phyloP scores from a whole-genome alignment of 2,329 filamentous ascomycete species.

The Ceratocystis diversiconidia region DNA sequence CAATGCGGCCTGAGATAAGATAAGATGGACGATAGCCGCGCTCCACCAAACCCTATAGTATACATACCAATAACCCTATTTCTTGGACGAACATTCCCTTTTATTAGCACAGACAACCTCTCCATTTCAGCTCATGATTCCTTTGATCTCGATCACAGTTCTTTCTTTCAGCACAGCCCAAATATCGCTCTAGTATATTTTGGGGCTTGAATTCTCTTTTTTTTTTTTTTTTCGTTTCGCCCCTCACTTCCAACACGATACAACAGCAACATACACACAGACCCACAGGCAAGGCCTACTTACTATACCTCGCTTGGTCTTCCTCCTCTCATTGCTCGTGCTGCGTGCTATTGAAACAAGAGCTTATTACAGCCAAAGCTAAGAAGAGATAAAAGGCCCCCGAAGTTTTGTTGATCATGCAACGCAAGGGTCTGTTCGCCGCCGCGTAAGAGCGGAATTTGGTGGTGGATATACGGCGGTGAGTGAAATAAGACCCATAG shows the following conservation, averaged over 20 bases:
- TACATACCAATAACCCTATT: too few relatives aligned
- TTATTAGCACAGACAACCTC: too few relatives aligned
- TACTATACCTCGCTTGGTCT: not conserved
- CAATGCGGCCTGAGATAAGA: not conserved
- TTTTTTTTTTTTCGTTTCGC: not conserved
- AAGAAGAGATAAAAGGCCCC: not conserved
- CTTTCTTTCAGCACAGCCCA: too few relatives aligned
- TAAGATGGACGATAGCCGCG: not conserved
- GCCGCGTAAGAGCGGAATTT: conserved; percentile 3
- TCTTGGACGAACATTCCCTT: too few relatives aligned
- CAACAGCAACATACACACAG: not conserved
- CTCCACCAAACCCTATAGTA: too few relatives aligned
- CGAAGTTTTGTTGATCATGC: conserved; percentile 3
- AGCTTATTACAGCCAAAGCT: not conserved
- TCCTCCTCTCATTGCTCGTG: not conserved
- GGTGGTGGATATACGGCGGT: not conserved
- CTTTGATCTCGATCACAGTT: too few relatives aligned
- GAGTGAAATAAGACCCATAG: not conserved
- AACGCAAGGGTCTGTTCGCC: conserved; percentile 7
- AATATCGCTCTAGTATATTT: too few relatives aligned
- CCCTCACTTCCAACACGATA: not conserved
- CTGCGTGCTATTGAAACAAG: not conserved
- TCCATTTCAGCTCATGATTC: too few relatives aligned
- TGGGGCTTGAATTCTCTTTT: not conserved
- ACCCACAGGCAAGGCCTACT: not conserved